Evolutionary conservation across 176 grass and related monocot genomes (phyloP).

Genomic region (Lolium multiflorum): DNA sequence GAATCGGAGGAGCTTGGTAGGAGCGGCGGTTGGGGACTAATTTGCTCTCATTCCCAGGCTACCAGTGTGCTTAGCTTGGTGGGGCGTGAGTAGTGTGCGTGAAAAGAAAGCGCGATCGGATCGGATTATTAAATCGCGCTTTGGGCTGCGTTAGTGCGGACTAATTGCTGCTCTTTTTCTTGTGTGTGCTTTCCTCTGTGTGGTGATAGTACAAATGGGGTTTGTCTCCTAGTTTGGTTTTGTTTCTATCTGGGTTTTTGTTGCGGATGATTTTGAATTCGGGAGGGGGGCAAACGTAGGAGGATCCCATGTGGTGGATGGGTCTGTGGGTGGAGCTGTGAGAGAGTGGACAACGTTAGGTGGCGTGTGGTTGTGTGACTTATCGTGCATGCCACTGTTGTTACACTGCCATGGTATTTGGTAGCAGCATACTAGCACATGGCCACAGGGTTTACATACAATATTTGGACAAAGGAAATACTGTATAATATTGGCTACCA

Average conservation of each 20-base stretch:
- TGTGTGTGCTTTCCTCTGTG: background rate
- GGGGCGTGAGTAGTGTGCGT: background rate
- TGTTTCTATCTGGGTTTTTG: constrained; percentile 8
- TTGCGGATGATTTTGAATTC: constrained; percentile 45
- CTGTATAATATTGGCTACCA: too few relatives aligned
- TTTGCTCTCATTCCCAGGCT: too few relatives aligned
- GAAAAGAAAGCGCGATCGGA: background rate
- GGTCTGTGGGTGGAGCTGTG: background rate
- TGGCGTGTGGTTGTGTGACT: background rate
- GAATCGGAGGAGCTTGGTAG: too few relatives aligned
- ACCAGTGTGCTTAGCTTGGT: too few relatives aligned
- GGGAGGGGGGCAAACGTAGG: background rate
- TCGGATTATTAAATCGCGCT: constrained; percentile 15
- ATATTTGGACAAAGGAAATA: too few relatives aligned
- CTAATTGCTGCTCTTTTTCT: background rate
- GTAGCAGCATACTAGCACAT: background rate
- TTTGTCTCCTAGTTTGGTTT: background rate
- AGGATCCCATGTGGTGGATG: background rate
- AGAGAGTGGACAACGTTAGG: background rate
- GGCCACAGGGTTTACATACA: background rate
- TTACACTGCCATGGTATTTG: background rate
- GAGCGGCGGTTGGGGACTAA: background rate
- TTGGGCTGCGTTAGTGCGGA: background rate
- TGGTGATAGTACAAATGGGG: too few relatives aligned
- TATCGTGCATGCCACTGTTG: background rate